phyloP scores from a whole-genome alignment of 805 yeast genomes.

The Wickerhamomyces queroliae region DNA sequence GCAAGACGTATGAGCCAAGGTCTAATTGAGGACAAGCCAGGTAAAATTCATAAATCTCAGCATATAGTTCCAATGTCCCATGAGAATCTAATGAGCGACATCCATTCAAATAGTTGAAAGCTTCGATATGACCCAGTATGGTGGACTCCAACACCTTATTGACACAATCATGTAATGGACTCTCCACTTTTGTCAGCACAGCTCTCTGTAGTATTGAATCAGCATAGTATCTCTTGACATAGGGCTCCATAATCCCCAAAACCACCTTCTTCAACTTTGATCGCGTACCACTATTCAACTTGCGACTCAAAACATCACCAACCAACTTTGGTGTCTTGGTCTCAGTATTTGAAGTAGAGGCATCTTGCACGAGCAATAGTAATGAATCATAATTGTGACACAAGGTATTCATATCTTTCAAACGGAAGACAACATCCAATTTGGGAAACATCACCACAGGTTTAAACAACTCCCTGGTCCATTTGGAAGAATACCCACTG shows the following conservation, averaged over 20 bases:
- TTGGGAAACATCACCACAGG: background rate
- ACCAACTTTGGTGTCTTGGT: background rate
- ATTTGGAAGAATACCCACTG: background rate
- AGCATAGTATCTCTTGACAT: background rate
- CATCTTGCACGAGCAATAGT: background rate
- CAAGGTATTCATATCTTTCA: background rate
- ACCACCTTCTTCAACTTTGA: background rate
- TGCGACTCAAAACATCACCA: background rate
- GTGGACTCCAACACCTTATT: background rate
- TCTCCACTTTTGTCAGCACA: background rate
- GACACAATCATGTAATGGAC: background rate
- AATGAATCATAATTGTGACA: background rate
- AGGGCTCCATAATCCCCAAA: background rate
- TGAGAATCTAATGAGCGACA: background rate
- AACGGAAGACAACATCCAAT: background rate
- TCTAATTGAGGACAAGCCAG: slow-evolving; percentile 3
- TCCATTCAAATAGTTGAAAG: background rate
- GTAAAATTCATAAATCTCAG: slow-evolving; percentile 3
- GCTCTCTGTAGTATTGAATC: background rate
- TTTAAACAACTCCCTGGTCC: background rate
- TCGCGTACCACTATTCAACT: background rate
- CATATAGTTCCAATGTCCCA: slow-evolving; percentile 1
- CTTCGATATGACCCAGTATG: background rate
- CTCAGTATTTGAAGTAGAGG: background rate
- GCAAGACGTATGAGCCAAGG: slow-evolving; percentile 5